These are phyloP conservation scores for Boletus rubropictus DNA, from an alignment of 768 basidiomycete species.

Conservation along the genomic window DNA sequence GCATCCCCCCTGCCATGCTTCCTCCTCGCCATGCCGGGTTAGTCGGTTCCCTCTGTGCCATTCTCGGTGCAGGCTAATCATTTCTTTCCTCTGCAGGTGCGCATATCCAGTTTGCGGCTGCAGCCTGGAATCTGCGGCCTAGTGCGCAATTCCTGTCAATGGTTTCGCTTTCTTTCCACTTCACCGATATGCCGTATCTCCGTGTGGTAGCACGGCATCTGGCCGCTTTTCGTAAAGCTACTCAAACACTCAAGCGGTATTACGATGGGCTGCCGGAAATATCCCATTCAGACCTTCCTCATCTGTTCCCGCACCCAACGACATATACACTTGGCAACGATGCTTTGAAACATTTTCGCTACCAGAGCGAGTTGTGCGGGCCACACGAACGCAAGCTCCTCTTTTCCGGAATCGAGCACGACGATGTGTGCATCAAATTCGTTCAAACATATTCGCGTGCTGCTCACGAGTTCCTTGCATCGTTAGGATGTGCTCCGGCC, in stretches of 20 bases:
- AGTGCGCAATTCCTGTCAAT: constrained; percentile 22
- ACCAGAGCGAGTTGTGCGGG: no score
- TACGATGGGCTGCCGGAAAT: no score
- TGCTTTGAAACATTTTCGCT: no score
- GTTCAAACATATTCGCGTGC: no score
- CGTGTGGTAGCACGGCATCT: constrained; percentile 14
- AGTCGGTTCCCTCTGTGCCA: not conserved
- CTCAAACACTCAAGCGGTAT: not conserved
- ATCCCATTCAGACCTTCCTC: no score
- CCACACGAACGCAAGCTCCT: no score
- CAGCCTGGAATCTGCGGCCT: constrained; percentile 21
- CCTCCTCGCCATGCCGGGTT: constrained; percentile 22
- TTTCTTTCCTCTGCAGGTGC: constrained; percentile 14
- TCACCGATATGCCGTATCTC: constrained; percentile 10
- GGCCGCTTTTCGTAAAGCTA: constrained; percentile 25
- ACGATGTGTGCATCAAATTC: no score
- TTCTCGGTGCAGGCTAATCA: not conserved
- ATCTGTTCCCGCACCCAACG: no score
- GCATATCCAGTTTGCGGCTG: constrained; percentile 25
- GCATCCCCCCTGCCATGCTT: constrained; percentile 26
- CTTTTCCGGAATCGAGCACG: no score
- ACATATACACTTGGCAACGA: no score
- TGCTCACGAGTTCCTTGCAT: no score
- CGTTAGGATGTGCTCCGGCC: no score
- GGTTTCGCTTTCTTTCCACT: constrained; percentile 23